phyloP scores from a whole-genome alignment of 768 basidiomycete species.

The Mycena haematopus region DNA sequence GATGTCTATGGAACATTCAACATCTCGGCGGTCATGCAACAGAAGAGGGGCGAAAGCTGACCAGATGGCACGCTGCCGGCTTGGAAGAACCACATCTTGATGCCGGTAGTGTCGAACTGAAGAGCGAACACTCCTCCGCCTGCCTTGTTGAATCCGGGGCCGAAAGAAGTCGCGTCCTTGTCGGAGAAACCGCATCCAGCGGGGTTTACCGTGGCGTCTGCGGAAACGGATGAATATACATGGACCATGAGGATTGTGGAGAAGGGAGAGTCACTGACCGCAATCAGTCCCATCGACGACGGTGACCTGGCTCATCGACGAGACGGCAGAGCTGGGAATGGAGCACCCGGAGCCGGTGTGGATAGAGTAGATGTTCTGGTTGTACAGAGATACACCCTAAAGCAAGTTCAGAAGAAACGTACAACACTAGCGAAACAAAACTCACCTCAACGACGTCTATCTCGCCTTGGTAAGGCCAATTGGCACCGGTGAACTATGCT shows the following conservation, averaged over 20 bases:
- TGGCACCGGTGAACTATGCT: slow-evolving; percentile 25
- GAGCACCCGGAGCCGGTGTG: slow-evolving; percentile 32
- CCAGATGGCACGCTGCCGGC: slow-evolving; percentile 40
- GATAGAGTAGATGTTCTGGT: slow-evolving; percentile 31
- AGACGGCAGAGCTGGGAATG: slow-evolving; percentile 17
- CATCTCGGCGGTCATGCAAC: too few relatives aligned
- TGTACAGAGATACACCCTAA: slow-evolving; percentile 17
- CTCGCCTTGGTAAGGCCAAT: slow-evolving; percentile 28
- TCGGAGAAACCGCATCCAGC: slow-evolving; percentile 50
- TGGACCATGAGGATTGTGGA: too few relatives aligned
- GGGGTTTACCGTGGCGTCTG: slow-evolving; percentile 37
- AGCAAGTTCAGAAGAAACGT: background rate
- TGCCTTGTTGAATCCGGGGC: slow-evolving; percentile 47
- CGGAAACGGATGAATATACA: background rate
- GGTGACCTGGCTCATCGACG: slow-evolving; percentile 15
- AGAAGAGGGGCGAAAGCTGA: background rate
- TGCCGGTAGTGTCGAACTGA: slow-evolving; percentile 44
- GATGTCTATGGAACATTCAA: slow-evolving; percentile 38
- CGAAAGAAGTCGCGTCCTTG: slow-evolving; percentile 41
- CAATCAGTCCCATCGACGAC: slow-evolving; percentile 20
- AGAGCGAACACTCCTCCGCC: slow-evolving; percentile 56
- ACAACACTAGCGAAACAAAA: too few relatives aligned
- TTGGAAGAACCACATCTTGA: slow-evolving; percentile 55
- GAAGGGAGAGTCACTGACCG: slow-evolving; percentile 3
- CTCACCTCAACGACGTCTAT: slow-evolving; percentile 16